Base-by-base conservation (phyloP, 805 yeast genomes). In the Yamadazyma scolyti region DNA sequence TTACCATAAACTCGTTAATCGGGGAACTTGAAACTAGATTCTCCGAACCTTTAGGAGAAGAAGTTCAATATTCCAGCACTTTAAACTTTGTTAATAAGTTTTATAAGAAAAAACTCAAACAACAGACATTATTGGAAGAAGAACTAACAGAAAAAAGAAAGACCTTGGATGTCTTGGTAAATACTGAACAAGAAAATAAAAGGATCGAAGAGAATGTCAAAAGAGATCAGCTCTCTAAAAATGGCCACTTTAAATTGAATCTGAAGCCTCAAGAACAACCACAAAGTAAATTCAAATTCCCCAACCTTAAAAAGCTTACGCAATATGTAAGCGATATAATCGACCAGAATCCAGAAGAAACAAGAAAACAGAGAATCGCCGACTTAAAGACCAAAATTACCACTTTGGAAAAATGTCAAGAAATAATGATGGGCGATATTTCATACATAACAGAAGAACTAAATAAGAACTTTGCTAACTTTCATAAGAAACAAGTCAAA, bases 1-100 rank as follows among this genome's bases (percentile, higher is more conserved):
- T 75, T 39, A 50, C 77, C n/a, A 60, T 77, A 40, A 63, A 77
- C 44, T 51, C 70, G 1, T 62, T 81, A 8, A 71, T 77, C 4
- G 56, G 65, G 9, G 71, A 72, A 21, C 54, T 81, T 29, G 75
- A 74, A 30, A 68, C 76, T 2, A 75, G 75, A 33, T 79, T 79
- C 44, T 68, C 76, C 6, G 87, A 80, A 48, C 86, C 86, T 3
- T 55, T 80, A 27, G 79, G 79, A 1, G 87, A 81, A 48, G 73
- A 77, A n/a, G 85, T 77, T 2, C 85, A 80, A 46, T 72, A 73
- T 50, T 74, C 82, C 0, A 54, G 64, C 3, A 77, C 77, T 2
- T 71, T 79, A 9, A 67, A 77, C 25, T 63, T 68, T 11, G 79
- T 85, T 2, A 55, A 77, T 15, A 75, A 73, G 40, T 86, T 75